Base-by-base conservation (phyloP, 2,329 filamentous ascomycete species). In the Nemania sp. region DNA sequence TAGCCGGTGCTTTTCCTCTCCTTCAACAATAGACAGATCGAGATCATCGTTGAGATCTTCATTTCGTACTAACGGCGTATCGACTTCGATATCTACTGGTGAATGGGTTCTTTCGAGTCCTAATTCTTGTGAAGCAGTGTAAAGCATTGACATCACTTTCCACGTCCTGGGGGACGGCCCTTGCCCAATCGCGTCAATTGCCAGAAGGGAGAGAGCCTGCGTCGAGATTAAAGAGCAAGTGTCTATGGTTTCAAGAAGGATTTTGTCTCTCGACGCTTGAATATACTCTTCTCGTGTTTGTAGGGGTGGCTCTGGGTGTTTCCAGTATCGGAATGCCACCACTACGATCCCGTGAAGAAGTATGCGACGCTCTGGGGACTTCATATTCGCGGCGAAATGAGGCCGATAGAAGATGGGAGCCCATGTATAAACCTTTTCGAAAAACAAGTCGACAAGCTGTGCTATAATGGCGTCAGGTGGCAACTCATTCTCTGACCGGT, bases 271-370 rank as follows among this genome's bases (percentile, higher is more conserved):
- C 26, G 43, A 36, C 22, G 14, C n/a, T 33, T 17, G n/a, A 12
- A 36, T 47, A 36, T 47, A 47, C 9, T 15, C 28, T 15, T 47
- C 43, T 14, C 30, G 43, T 36, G 37, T 3, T 36, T 47, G 20
- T 5, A 15, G 14, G 7, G 43, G 23, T 5, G 30, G 43, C 12
- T 47, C 30, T 11, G 31, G 7, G 4, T 47, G 43, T 23, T 37
- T 36, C 43, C 43, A 47, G 28, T 47, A 36, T 19, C 43, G 43
- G 15, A 47, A 47, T 17, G 30, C 23, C 14, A 37, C 33, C 9
- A 47, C 30, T 12, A 47, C 43, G 26, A 47, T 47, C 20, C 43
- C 43, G n/a, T 47, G 20, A 8, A 47, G 43, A 36, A 47, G 43
- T 22, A 47, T n/a, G 6, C 28, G 30, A 19, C 43, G 43, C 17